These are phyloP conservation scores for Albifimbria verrucaria DNA, from an alignment of 2,329 filamentous ascomycete species.

Conservation along the genomic window DNA sequence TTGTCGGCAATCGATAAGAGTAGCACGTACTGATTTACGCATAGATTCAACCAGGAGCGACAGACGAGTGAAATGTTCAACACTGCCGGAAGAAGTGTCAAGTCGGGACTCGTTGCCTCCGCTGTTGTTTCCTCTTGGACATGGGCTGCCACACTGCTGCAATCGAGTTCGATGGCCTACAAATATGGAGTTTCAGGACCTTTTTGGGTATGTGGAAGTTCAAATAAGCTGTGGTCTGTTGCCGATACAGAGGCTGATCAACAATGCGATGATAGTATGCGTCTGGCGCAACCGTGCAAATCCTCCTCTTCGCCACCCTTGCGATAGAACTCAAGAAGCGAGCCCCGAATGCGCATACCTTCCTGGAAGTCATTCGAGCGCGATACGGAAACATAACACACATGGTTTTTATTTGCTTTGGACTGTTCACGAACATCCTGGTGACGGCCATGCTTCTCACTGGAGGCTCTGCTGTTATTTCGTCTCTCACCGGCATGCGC, in stretches of 20 bases:
- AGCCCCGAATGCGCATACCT: slow-evolving; percentile 76
- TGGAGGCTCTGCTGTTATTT: slow-evolving; percentile 60
- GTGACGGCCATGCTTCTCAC: slow-evolving; percentile 82
- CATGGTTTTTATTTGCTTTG: slow-evolving; percentile 72
- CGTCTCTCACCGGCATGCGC: slow-evolving; percentile 22
- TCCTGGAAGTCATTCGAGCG: slow-evolving; percentile 73
- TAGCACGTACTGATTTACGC: slow-evolving; percentile 23
- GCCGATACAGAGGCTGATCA: no score
- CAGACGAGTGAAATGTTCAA: slow-evolving; percentile 86
- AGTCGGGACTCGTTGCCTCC: slow-evolving; percentile 78
- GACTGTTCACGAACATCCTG: slow-evolving; percentile 74
- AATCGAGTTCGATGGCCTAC: slow-evolving; percentile 69
- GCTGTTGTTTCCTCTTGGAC: slow-evolving; percentile 85
- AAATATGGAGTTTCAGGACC: slow-evolving; percentile 60
- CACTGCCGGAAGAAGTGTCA: slow-evolving; percentile 77
- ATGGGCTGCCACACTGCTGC: slow-evolving; percentile 75
- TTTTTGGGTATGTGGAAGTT: slow-evolving; percentile 42
- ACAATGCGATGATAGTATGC: no score
- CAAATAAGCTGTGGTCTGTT: no score
- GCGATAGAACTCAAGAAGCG: slow-evolving; percentile 81
- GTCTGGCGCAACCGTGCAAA: slow-evolving; percentile 68
- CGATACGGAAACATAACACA: slow-evolving; percentile 71
- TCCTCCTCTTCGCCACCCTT: slow-evolving; percentile 78
- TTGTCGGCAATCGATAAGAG: no score
- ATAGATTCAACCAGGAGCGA: slow-evolving; percentile 56